Evolutionary conservation across 345 rosid genomes (phyloP).

Genomic region (Erodium maritimum): DNA sequence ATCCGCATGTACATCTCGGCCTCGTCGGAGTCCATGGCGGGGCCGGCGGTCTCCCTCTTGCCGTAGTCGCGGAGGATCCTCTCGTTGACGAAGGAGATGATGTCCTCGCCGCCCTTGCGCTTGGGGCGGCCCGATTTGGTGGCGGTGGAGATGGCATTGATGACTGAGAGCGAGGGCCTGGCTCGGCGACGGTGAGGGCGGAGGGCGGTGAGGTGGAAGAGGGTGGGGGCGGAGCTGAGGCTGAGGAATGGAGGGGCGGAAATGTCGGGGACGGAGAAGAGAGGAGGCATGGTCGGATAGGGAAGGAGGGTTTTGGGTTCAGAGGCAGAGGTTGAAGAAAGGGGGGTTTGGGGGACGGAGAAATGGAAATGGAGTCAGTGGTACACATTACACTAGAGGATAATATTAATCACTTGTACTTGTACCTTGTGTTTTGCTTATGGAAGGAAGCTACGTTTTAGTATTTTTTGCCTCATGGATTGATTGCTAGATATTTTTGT

Average conservation of each 20-base stretch:
- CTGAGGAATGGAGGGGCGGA: constrained; percentile 18
- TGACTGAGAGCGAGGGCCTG: constrained; percentile 16
- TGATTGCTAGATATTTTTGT: no score
- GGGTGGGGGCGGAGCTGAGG: neutral
- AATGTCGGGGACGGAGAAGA: constrained; percentile 25
- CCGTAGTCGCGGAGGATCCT: constrained; percentile 58
- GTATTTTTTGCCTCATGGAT: no score
- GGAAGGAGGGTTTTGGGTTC: neutral
- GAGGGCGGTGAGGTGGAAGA: neutral
- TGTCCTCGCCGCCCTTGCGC: constrained; percentile 30
- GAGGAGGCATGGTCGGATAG: constrained; percentile 31
- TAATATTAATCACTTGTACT: no score
- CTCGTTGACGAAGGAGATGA: constrained; percentile 66
- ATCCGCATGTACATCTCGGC: constrained; percentile 67
- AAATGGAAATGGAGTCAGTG: neutral
- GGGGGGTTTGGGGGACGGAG: neutral
- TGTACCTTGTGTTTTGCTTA: no score
- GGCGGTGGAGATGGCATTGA: constrained; percentile 16
- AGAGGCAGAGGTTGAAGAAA: neutral
- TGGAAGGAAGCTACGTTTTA: no score
- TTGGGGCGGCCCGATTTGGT: constrained; percentile 25
- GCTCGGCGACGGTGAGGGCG: constrained; percentile 11
- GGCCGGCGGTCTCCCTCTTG: constrained; percentile 41
- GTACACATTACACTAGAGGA: neutral
- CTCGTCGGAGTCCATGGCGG: constrained; percentile 66